These are phyloP conservation scores for Penicillium crystallinum DNA, from an alignment of 495 filamentous ascomycete species.

Conservation along the genomic window DNA sequence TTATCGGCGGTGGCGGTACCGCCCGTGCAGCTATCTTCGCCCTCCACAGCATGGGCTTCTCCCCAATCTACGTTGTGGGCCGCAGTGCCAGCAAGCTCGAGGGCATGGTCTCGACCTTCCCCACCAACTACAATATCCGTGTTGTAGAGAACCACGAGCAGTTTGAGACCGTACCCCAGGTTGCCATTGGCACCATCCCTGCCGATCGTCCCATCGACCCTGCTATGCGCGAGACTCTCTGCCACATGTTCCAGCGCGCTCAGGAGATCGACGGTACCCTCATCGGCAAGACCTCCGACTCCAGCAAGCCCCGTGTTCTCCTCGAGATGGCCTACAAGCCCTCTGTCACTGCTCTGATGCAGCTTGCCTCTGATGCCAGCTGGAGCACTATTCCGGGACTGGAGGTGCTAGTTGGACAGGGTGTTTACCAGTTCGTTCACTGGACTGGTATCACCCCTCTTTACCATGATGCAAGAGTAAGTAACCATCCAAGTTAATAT, in stretches of 20 bases:
- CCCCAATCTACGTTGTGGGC: conserved; percentile 82
- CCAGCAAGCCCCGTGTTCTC: conserved; percentile 51
- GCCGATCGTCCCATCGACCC: conserved; percentile 80
- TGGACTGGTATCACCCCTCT: conserved; percentile 75
- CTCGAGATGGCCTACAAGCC: conserved; percentile 98
- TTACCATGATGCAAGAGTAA: conserved; percentile 57
- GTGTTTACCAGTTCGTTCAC: conserved; percentile 72
- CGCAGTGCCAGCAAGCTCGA: conserved; percentile 64
- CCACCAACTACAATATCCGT: conserved; percentile 65
- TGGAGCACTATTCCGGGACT: conserved; percentile 84
- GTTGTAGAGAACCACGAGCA: conserved; percentile 51
- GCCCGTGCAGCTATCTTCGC: conserved; percentile 89
- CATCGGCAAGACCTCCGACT: conserved; percentile 22
- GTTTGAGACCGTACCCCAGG: conserved; percentile 51
- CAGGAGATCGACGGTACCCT: conserved; percentile 33
- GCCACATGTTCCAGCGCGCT: conserved; percentile 53
- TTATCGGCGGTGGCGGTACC: conserved; percentile 88
- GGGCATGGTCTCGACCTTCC: conserved; percentile 67
- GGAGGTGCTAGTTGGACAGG: conserved; percentile 87
- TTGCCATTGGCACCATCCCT: conserved; percentile 87
- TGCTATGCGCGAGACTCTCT: conserved; percentile 62
- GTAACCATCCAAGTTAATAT: neutral
- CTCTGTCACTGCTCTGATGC: conserved; percentile 75
- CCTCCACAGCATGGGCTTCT: conserved; percentile 75
- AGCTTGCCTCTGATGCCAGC: conserved; percentile 70